phyloP scores from a whole-genome alignment of 805 yeast species.

The Pichia occidentalis region DNA sequence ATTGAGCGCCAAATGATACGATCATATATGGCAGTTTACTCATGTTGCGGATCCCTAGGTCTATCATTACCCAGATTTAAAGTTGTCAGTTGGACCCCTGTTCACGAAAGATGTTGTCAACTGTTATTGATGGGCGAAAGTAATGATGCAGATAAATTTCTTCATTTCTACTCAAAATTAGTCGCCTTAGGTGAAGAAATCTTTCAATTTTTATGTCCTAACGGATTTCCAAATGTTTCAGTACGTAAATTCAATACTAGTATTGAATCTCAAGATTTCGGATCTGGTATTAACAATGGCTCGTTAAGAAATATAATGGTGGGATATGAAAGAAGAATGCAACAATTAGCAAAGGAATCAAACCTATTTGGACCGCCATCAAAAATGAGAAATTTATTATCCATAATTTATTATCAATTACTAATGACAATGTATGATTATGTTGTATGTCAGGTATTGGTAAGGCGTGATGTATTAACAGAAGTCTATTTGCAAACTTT shows the following conservation, averaged over 20 bases:
- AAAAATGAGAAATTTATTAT: constrained; percentile 34
- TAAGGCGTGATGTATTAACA: constrained; percentile 26
- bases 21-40: constrained; percentile 41
- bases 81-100: constrained; percentile 42
- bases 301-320: constrained; percentile 29
- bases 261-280: no score
- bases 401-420: constrained; percentile 44
- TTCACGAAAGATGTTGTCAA: constrained; percentile 35
- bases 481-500: constrained; percentile 34
- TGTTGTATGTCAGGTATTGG: constrained; percentile 37
- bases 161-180: constrained; percentile 39
- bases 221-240: constrained; percentile 13
- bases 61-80: constrained; percentile 45
- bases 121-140: constrained; percentile 33
- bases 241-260: constrained; percentile 1
- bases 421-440: constrained; percentile 47
- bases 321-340: constrained; percentile 36
- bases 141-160: constrained; percentile 33
- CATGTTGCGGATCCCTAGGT: constrained; percentile 46
- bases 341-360: constrained; percentile 35
- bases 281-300: not conserved
- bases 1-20: constrained; percentile 35
- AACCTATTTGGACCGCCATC: constrained; percentile 30
- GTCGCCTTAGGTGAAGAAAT: constrained; percentile 47
- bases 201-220: constrained; percentile 34